phyloP scores from a whole-genome alignment of 1,284 basidiomycete genomes.

The Trichosporon sp. region DNA sequence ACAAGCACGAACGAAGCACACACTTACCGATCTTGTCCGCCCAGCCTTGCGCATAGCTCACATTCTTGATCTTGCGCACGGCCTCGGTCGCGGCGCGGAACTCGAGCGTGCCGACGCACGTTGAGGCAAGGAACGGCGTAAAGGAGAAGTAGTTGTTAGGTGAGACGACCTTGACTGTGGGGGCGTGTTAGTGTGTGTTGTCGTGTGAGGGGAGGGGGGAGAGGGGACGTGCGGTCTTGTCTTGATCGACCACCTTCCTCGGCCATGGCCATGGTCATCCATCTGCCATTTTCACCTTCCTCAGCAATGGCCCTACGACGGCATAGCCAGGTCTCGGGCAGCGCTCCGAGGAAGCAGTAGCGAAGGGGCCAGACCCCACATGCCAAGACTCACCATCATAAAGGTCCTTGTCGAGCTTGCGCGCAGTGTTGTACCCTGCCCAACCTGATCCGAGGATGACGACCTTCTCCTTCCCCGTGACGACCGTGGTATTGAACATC shows the following conservation, averaged over 20 bases:
- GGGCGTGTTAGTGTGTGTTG: constrained; percentile 26
- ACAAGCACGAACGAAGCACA: too few species aligned
- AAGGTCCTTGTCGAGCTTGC: constrained; percentile 36
- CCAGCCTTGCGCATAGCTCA: constrained; percentile 49
- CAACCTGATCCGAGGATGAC: constrained; percentile 80
- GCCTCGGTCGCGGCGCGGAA: constrained; percentile 75
- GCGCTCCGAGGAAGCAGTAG: too few species aligned
- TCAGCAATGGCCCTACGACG: too few species aligned
- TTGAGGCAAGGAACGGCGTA: constrained; percentile 69
- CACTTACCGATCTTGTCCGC: constrained; percentile 40
- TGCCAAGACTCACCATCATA: constrained; percentile 29
- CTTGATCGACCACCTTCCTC: too few species aligned
- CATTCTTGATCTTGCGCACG: constrained; percentile 51
- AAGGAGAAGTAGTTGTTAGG: constrained; percentile 77
- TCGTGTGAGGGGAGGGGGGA: too few species aligned
- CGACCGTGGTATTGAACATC: background rate
- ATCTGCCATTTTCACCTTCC: too few species aligned
- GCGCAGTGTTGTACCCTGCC: constrained; percentile 67
- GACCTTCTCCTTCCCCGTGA: constrained; percentile 36
- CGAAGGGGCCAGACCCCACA: background rate
- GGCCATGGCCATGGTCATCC: too few species aligned
- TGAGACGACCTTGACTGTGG: constrained; percentile 59
- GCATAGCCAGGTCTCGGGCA: too few species aligned
- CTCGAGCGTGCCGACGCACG: constrained; percentile 74
- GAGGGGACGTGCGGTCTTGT: too few species aligned